phyloP scores from a whole-genome alignment of 495 filamentous ascomycete species.

The Chaetomium fimeti region DNA sequence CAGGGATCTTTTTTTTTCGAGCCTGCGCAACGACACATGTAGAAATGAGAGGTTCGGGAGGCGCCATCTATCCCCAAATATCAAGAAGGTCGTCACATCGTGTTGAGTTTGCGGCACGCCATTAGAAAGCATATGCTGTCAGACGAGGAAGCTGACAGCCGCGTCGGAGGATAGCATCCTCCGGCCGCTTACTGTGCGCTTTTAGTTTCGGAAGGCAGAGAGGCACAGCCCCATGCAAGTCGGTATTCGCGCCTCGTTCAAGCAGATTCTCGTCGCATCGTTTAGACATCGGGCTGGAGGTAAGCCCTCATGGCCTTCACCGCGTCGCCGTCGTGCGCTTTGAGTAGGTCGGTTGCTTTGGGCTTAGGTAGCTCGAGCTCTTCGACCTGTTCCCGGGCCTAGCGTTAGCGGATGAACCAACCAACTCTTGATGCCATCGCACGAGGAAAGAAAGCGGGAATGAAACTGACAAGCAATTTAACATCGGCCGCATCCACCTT shows the following conservation, averaged over 20 bases:
- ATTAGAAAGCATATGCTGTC: neutral
- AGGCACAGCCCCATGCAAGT: conserved; percentile 1
- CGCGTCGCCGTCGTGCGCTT: conserved; percentile 73
- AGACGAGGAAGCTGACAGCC: neutral
- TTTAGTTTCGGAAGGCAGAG: neutral
- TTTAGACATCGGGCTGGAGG: conserved; percentile 22
- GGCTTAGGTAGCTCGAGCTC: conserved; percentile 74
- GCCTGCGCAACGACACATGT: no score
- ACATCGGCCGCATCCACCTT: conserved; percentile 52
- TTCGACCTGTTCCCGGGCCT: conserved; percentile 56
- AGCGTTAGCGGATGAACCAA: conserved; percentile 3
- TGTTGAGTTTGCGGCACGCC: neutral
- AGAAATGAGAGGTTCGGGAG: no score
- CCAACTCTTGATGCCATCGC: neutral
- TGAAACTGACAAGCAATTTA: conserved; percentile 39
- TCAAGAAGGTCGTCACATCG: neutral
- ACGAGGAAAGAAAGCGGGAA: no score
- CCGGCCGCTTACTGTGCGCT: neutral
- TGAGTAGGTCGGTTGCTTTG: conserved; percentile 82
- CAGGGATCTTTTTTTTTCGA: neutral
- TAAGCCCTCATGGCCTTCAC: conserved; percentile 66
- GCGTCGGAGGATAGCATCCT: neutral
- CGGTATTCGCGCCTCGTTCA: neutral
- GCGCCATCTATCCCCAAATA: neutral
- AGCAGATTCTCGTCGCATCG: neutral